Conservation (phyloP, 495 filamentous ascomycete species). For the Xylaria venustula region DNA sequence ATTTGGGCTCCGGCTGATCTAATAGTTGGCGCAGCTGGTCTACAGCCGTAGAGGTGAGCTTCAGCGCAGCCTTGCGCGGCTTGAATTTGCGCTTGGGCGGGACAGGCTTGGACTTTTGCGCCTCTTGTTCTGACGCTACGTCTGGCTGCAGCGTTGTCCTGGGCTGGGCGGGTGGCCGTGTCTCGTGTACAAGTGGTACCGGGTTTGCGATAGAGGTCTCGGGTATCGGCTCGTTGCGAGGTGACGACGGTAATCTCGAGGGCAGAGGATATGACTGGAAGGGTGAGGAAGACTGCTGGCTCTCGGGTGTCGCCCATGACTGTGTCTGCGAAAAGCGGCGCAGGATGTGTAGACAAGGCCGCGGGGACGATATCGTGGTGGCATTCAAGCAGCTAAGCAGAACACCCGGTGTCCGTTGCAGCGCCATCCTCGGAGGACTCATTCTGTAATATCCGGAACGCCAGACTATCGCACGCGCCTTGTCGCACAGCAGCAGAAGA, state of each 20-base stretch:
- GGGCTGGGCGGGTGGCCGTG: constrained; percentile 44
- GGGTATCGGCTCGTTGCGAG: constrained; percentile 62
- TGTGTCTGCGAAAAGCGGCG: constrained; percentile 66
- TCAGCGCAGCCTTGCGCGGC: constrained; percentile 87
- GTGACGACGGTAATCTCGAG: constrained; percentile 56
- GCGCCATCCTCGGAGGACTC: constrained; percentile 26
- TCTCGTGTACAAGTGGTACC: constrained; percentile 54
- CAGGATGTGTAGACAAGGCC: constrained; percentile 50
- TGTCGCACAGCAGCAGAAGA: constrained; percentile 1
- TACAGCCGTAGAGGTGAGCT: constrained; percentile 74
- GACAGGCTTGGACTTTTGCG: constrained; percentile 57
- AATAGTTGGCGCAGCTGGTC: constrained; percentile 72
- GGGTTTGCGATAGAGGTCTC: constrained; percentile 68
- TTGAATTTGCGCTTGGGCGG: constrained; percentile 67
- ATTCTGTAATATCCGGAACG: constrained; percentile 15
- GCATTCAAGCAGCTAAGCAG: constrained; percentile 51
- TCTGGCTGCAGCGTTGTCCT: constrained; percentile 20
- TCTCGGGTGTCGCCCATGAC: constrained; percentile 56
- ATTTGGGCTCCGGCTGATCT: constrained; percentile 78
- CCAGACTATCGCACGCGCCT: not conserved
- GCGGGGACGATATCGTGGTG: constrained; percentile 32
- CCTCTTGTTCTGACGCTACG: constrained; percentile 57
- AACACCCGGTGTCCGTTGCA: constrained; percentile 52
- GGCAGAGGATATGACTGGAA: constrained; percentile 74
- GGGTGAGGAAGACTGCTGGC: constrained; percentile 69